A percentile compares a stretch with the other conserved stretches of the same genome.
Conservation (phyloP, 306 rosid genomes). For the Quercus bicolor region DNA sequence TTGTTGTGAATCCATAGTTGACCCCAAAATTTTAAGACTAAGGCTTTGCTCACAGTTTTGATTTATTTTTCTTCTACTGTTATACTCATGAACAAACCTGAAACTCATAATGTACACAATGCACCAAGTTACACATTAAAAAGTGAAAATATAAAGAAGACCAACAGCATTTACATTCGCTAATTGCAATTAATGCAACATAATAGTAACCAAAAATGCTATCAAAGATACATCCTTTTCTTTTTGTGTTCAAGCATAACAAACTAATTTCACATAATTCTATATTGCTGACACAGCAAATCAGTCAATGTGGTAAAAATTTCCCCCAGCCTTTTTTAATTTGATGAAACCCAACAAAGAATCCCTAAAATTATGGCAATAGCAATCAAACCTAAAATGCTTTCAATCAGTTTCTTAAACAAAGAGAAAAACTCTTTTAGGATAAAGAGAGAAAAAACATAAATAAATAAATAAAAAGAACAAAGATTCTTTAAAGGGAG, state of each 20-base stretch:
- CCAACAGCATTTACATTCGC: neutral
- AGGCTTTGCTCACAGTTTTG: neutral
- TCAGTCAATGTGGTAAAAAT: neutral
- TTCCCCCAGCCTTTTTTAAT: neutral
- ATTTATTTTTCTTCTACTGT: neutral
- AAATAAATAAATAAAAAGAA: too few relatives aligned
- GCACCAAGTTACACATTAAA: neutral
- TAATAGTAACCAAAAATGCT: neutral
- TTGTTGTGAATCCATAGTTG: too few relatives aligned
- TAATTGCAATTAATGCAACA: neutral
- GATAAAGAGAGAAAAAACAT: too few relatives aligned
- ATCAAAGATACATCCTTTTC: neutral
- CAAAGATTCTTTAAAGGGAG: too few relatives aligned
- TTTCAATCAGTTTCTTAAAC: too few relatives aligned
- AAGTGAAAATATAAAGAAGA: neutral
- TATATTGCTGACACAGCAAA: neutral
- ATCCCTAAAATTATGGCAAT: too few relatives aligned
- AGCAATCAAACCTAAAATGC: too few relatives aligned
- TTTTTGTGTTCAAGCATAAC: neutral
- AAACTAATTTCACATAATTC: neutral
- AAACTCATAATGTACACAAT: neutral
- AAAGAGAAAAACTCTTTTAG: too few relatives aligned
- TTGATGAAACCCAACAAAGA: too few relatives aligned
- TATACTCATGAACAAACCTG: neutral
- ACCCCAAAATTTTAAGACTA: too few relatives aligned